Base-by-base conservation (phyloP, 2,329 filamentous ascomycete genomes). In the Arthrinium puccinioides region DNA sequence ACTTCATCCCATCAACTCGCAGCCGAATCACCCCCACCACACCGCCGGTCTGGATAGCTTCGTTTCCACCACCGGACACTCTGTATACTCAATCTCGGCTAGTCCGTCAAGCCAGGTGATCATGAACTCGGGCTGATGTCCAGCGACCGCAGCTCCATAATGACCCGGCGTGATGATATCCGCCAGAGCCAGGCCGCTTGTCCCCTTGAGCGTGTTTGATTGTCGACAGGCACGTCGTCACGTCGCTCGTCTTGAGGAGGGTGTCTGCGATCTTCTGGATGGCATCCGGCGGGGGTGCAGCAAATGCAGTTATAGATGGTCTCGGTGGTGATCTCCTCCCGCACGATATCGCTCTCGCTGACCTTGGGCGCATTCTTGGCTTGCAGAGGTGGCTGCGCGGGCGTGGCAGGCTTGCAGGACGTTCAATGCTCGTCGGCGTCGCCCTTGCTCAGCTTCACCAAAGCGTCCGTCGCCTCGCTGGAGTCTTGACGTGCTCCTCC, bases 241-340 rank as follows among this genome's bases (percentile, higher is more conserved):
- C 85, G 55, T 98, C 90, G 37, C 79, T 76, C 3, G 86, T 96
- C 37, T 75, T 80, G 21, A 97, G 74, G 24, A 98, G 72, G 1
- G 87, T 94, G 47, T 83, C 75, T 47, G 89, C 72, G 37, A 98
- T 97, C 50, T 84, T 79, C 46, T 77, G 74, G 54, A 97, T 87
- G 51, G 95, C 89, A 16, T 82, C 79, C 1, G 92, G 92, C 48
- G 94, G 89, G 4, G 92, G 92, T 2, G 90, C 90, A 9, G 92
- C 92, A 55, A n/a, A 98, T 94, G 62, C 92, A 98, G 61, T 88
- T 89, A 70, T 96, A 98, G 54, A 98, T 97, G 6, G 86, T 87
- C 57, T 94, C 84, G 23, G 85, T 95, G 48, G 95, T 95, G 48
- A 86, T 76, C 41, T 51, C 71, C 21, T 97, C 90, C 26, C 87